Evolutionary conservation across 1,139 yeast genomes (phyloP), one percentile per base, ranked within the genome.

Genomic region (Magnusiomyces ingens): DNA sequence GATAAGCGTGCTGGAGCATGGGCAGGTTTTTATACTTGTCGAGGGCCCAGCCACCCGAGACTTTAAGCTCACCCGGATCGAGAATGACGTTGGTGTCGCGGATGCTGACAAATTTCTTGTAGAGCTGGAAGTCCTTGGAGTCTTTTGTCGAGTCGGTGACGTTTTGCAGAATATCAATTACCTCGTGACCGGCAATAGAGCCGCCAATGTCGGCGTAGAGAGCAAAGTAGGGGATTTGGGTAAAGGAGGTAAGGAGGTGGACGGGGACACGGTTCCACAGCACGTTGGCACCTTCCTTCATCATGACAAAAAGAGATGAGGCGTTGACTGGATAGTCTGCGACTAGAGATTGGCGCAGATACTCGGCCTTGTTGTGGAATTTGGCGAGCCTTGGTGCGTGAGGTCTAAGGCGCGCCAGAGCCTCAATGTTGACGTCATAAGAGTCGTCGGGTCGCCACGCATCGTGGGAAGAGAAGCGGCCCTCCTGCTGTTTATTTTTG

Each of bases 21-120:
- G 75, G 75, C 21, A 71, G 54, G 54, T 71, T 70, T 57, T 71
- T 71, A 60, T 62, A 69, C 57, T 64, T 62, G 59, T 71, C 75
- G 3, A 69, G 59, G 4, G 63, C 60, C 74, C 74, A 71, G 10
- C 69, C 71, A 19, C 52, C 58, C 22, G 52, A 50, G 22, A 40
- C 41, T 11, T 37, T 47, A 15, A 50, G 48, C 21, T 52, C 49
- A 38, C 52, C 53, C 5, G 56, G 55, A 36, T 55, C 56, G 13
- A 54, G 41, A 21, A 51, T 49, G 19, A 52, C 64, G 46, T 62
- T 64, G 17, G 53, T 57, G 29, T 61, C 59, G 40, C 64, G 63
- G 49, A 66, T 48, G 41, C 59, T 55, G 42, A 58, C 58, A 56
- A 66, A 62, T 11, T 56, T 50, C 19, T 67, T 63, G 57, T 70